These are phyloP conservation scores for Citrus mangshanensis DNA, from an alignment of 345 rosid genomes.

Conservation along the genomic window DNA sequence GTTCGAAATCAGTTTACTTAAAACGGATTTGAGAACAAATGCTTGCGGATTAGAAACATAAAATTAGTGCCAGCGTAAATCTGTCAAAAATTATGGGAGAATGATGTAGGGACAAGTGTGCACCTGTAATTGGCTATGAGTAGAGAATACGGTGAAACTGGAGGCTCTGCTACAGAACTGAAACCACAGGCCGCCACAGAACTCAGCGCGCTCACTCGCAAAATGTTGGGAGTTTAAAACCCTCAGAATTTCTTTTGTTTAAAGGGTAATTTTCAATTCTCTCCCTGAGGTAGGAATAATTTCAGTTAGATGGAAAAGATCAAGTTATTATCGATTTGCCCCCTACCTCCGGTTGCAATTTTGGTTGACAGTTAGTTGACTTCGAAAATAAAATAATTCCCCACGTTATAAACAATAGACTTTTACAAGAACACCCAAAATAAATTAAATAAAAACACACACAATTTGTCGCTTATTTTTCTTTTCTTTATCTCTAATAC, in stretches of 20 bases:
- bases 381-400: too few species aligned
- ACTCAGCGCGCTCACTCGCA: background rate
- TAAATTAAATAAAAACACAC: too few species aligned
- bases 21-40: background rate
- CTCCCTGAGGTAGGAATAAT: too few species aligned
- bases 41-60: background rate
- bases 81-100: background rate
- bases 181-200: constrained; percentile 3
- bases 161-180: background rate
- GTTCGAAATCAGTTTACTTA: background rate
- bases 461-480: too few species aligned
- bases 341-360: too few species aligned
- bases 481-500: too few species aligned
- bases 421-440: too few species aligned
- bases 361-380: too few species aligned
- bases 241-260: background rate
- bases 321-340: too few species aligned
- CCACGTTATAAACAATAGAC: too few species aligned
- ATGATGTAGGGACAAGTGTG: background rate
- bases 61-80: background rate
- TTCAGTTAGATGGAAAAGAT: too few species aligned
- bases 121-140: background rate
- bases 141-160: background rate
- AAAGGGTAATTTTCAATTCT: too few species aligned
- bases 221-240: background rate